Conservation (phyloP, 2,329 filamentous ascomycete species). For the Didymella pinodella region DNA sequence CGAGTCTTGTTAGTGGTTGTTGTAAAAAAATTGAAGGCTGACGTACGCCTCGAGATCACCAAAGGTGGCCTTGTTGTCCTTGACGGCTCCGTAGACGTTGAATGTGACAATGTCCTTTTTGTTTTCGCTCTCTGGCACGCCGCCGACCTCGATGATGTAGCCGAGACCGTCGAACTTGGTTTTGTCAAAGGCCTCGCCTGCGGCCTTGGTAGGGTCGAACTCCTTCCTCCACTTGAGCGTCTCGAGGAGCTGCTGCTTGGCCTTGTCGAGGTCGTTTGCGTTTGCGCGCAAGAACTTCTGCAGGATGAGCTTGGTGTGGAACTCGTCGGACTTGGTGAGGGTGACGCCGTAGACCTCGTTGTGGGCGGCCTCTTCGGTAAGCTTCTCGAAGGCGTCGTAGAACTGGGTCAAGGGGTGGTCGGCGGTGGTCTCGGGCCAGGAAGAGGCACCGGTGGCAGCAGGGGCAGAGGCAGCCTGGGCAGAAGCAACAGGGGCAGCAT, state of each 20-base stretch:
- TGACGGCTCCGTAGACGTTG: slow-evolving; percentile 91
- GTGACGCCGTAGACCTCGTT: slow-evolving; percentile 87
- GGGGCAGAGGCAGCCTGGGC: background rate
- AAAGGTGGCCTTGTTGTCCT: slow-evolving; percentile 82
- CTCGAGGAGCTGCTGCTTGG: slow-evolving; percentile 78
- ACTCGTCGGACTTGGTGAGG: slow-evolving; percentile 62
- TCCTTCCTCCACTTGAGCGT: slow-evolving; percentile 85
- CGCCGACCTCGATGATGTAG: slow-evolving; percentile 76
- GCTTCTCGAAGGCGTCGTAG: slow-evolving; percentile 64
- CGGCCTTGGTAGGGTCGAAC: slow-evolving; percentile 72
- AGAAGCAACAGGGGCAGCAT: slow-evolving; percentile 1
- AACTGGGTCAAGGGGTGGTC: slow-evolving; percentile 62
- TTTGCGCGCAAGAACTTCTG: slow-evolving; percentile 96
- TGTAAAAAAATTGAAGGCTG: background rate
- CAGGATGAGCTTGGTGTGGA: slow-evolving; percentile 82
- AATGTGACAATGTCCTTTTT: slow-evolving; percentile 78
- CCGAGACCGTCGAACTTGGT: slow-evolving; percentile 80
- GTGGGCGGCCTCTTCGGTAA: slow-evolving; percentile 67
- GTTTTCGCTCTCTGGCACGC: slow-evolving; percentile 60
- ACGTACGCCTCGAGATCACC: slow-evolving; percentile 77
- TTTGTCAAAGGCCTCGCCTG: slow-evolving; percentile 68
- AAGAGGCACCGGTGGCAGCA: slow-evolving; percentile 22
- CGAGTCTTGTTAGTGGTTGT: background rate
- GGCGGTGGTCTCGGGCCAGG: slow-evolving; percentile 49
- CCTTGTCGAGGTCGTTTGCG: slow-evolving; percentile 74